Evolutionary conservation across 257 asterid species (phyloP).

Genomic region (Apocynum venetum): DNA sequence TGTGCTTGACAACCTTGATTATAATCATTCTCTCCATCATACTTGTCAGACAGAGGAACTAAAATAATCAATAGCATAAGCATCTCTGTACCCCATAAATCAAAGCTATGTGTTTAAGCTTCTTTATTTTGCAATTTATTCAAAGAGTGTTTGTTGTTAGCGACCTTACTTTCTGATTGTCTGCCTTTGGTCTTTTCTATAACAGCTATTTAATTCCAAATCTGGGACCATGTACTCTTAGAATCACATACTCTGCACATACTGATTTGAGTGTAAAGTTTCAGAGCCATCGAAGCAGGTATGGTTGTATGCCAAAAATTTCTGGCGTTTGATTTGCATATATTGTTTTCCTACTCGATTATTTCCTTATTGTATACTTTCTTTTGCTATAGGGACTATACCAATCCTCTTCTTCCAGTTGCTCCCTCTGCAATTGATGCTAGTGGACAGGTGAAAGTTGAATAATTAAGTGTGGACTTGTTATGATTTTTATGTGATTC

Average conservation of each 20-base stretch:
- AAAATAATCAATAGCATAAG: background rate
- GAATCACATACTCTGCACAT: slow-evolving; percentile 90
- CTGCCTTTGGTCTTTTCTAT: slow-evolving; percentile 21
- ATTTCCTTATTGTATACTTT: background rate
- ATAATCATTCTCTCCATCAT: background rate
- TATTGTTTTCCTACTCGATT: background rate
- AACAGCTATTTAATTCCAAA: slow-evolving; percentile 82
- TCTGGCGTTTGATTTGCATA: background rate
- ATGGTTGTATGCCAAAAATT: background rate
- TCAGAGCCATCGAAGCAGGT: slow-evolving; percentile 73
- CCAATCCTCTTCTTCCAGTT: slow-evolving; percentile 85
- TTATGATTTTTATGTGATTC: background rate
- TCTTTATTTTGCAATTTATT: background rate
- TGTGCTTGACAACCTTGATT: background rate
- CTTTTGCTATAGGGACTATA: slow-evolving; percentile 68
- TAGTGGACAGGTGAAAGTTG: slow-evolving; percentile 70
- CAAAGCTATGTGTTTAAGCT: background rate
- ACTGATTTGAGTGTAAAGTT: slow-evolving; percentile 93
- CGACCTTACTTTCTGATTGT: slow-evolving; percentile 30
- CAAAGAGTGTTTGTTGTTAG: background rate
- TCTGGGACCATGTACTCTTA: slow-evolving; percentile 83
- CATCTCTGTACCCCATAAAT: background rate
- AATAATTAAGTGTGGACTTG: background rate
- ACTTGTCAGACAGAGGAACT: background rate
- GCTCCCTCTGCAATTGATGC: slow-evolving; percentile 96